Evolutionary conservation across 2,329 filamentous ascomycete genomes (phyloP).

Genomic region (Aureobasidium sp.): DNA sequence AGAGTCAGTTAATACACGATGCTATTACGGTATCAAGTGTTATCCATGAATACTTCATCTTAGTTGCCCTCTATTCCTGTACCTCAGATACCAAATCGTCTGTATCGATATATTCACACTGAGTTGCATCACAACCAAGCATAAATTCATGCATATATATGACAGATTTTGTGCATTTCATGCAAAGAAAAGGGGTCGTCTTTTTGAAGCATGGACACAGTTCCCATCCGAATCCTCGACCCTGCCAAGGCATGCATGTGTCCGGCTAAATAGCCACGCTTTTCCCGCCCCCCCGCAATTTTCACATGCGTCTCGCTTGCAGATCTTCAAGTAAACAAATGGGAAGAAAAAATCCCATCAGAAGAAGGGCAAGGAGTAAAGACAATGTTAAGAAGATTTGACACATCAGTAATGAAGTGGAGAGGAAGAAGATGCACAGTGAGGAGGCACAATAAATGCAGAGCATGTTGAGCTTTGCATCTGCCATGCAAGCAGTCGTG

Average conservation of each 20-base stretch:
- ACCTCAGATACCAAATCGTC: background rate
- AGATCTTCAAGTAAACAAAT: slow-evolving; percentile 4
- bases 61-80: background rate
- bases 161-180: background rate
- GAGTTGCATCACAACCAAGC: too few relatives aligned
- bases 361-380: background rate
- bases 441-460: too few relatives aligned
- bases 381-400: background rate
- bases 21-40: background rate
- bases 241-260: background rate
- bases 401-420: too few relatives aligned
- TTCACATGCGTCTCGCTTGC: background rate
- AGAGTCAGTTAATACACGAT: background rate
- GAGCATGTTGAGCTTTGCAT: background rate
- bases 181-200: background rate
- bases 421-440: too few relatives aligned
- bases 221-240: background rate
- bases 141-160: background rate
- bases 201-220: background rate
- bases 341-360: background rate
- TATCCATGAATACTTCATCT: background rate
- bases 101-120: background rate
- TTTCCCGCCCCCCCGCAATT: slow-evolving; percentile 3
- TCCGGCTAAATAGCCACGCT: slow-evolving; percentile 3
- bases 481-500: background rate